These are phyloP conservation scores for Chytriomyces confervae DNA, from an alignment of 192 early-diverging fungal species.

Conservation along the genomic window DNA sequence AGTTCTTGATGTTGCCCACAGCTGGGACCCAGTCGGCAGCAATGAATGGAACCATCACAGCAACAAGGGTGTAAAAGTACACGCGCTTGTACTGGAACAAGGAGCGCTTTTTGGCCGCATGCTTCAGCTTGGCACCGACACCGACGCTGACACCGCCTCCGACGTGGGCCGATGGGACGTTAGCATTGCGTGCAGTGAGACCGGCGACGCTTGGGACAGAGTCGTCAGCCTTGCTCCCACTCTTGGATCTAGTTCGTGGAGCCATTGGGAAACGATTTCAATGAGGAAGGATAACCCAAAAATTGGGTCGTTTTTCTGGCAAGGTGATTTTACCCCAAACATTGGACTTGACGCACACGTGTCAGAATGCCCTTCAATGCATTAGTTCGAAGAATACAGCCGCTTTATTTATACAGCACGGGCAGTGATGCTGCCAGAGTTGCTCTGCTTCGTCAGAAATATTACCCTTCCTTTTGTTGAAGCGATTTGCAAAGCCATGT, in stretches of 20 bases:
- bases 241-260: not conserved
- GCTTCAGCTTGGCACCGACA: slow-evolving; percentile 35
- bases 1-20: slow-evolving; percentile 27
- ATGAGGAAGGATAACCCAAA: not conserved
- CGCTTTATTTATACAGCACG: too few relatives aligned
- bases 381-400: too few relatives aligned
- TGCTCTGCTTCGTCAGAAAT: too few relatives aligned
- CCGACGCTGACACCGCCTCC: slow-evolving; percentile 36
- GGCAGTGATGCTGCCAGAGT: too few relatives aligned
- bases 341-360: too few relatives aligned
- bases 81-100: slow-evolving; percentile 41
- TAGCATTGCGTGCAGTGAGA: slow-evolving; percentile 32
- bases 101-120: slow-evolving; percentile 32
- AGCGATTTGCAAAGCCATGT: too few relatives aligned
- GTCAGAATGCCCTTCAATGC: too few relatives aligned
- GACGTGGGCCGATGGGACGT: slow-evolving; percentile 36
- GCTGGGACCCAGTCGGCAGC: slow-evolving; percentile 46
- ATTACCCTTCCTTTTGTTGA: too few relatives aligned
- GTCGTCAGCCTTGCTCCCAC: not conserved
- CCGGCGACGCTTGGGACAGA: not conserved
- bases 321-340: too few relatives aligned
- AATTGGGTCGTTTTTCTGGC: not conserved
- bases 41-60: slow-evolving; percentile 42
- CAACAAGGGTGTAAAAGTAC: slow-evolving; percentile 35
- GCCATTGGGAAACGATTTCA: not conserved